Conservation (phyloP, 352 stramenopile genomes). For the Aphanomyces invadans region DNA sequence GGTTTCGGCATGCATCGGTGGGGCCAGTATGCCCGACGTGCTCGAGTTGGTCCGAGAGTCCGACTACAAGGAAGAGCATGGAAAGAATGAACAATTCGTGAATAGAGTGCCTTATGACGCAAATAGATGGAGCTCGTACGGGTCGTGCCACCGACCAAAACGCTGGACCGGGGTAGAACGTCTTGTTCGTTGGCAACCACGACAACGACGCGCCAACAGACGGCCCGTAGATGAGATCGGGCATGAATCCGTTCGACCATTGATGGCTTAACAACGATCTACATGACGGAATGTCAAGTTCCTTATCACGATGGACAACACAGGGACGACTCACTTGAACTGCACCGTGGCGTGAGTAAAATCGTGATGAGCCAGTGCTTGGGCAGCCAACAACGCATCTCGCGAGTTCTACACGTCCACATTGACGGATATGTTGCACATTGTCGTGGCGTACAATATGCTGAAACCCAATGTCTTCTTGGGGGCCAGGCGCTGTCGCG, state of each 20-base stretch:
- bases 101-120: too few relatives aligned
- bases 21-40: constrained; percentile 55
- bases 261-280: constrained; percentile 57
- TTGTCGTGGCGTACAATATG: constrained; percentile 41
- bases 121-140: too few relatives aligned
- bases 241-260: constrained; percentile 44
- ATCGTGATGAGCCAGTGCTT: constrained; percentile 71
- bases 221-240: constrained; percentile 68
- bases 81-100: background rate
- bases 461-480: constrained; percentile 57
- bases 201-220: constrained; percentile 38
- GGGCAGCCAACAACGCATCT: constrained; percentile 65
- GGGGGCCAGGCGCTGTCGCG: constrained; percentile 45
- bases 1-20: constrained; percentile 64
- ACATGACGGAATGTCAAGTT: too few relatives aligned
- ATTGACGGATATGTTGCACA: background rate
- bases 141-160: too few relatives aligned
- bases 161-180: constrained; percentile 69
- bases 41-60: background rate
- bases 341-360: constrained; percentile 51
- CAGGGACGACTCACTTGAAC: constrained; percentile 59
- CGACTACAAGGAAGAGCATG: background rate
- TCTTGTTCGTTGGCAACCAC: constrained; percentile 62
- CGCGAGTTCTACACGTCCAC: constrained; percentile 53
- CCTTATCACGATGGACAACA: background rate